Base-by-base conservation (phyloP, 495 filamentous ascomycete genomes). In the Aspergillus cavernicola region DNA sequence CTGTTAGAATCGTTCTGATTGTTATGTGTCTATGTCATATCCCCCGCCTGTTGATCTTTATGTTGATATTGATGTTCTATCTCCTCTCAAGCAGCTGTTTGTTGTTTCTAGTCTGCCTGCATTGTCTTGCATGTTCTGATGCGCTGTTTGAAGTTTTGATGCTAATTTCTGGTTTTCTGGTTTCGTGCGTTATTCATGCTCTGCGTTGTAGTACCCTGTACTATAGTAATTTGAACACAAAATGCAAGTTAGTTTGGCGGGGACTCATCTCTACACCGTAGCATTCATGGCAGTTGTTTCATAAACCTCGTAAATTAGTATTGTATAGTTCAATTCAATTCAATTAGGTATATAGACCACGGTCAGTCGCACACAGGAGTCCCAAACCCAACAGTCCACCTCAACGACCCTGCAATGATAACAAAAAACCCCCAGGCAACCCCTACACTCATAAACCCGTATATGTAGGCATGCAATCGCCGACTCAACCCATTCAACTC, bases 371-470 rank as follows among this genome's bases (percentile, higher is more conserved):
- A 89, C 15, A 69, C 63, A 50, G 80, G 57, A 5, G 60, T 56
- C 6, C 55, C 68, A 66, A 84, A 90, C 18, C 85, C 89, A 10
- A 73, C 68, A 19, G 75, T 88, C 90, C 90, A 96, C 54, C 81
- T 70, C 64, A 95, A 67, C 49, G 88, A 87, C 2, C 92, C 92
- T 80, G 91, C 84, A 35, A 95, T 83, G 1, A 83, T 78, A 6
- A 96, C 73, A 73, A 89, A 63, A 7, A 90, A 66, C 13, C 72
- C 82, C 56, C 95, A 66, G 3, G 79, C 87, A 4, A 77, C 77
- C 0, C 65, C 63, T 1, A 96, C 76, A 66, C 88, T 97, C 32
- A 64, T 53, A 0, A 66, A 61, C 0, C 87, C 90, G 70, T 97
- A 97, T 0, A 84, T 48, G 72, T 92, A 96, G 0, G 84, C 84